Base-by-base conservation (phyloP, 345 rosid genomes). In the Aquilaria yunnanensis region DNA sequence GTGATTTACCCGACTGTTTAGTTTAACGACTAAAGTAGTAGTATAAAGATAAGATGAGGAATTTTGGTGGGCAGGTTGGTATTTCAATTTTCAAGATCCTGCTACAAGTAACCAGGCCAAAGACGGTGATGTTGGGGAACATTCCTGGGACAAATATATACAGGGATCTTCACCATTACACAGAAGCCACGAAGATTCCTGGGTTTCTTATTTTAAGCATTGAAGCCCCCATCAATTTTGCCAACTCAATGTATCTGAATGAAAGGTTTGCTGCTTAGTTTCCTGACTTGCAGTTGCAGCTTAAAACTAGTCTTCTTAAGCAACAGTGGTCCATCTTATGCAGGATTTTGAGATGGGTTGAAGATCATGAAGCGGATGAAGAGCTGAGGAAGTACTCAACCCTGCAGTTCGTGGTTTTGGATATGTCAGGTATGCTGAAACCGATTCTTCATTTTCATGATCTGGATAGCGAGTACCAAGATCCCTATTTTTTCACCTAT, bases 221-320 rank as follows among this genome's bases (percentile, higher is more conserved):
- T 14, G 94, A 90, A 80, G 74, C 98, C 51, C 86, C 96, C 1
- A 80, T 93, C 75, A 93, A 90, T 69, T 93, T 93, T 65, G 90
- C 97, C 46, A 93, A 93, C 63, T 71, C 92, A 23, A 81, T 80
- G 3, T 93, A 93, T 74, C 92, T 93, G 74, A 82, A 86, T 14
- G 97, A 93, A 69, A 85, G 98, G 98, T 86, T 63, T 9, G 64
- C 43, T 50, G 5, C 43, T 57, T 46, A 33, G 64, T 67, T 58
- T n/a, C 49, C 49, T 64, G 30, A 37, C 60, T 6, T 0, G 23
- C 0, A 45, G 23, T 43, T 32, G 47, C 33, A 23, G 37, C 14
- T 54, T 45, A 49, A 37, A 37, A 23, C 30, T 14, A 58, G 9
- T 16, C n/a, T 12, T 23, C 14, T 55, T 23, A 23, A 23, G 23